Evolutionary conservation across 2,329 filamentous ascomycete genomes (phyloP).

Genomic region (Fusarium liriodendri): DNA sequence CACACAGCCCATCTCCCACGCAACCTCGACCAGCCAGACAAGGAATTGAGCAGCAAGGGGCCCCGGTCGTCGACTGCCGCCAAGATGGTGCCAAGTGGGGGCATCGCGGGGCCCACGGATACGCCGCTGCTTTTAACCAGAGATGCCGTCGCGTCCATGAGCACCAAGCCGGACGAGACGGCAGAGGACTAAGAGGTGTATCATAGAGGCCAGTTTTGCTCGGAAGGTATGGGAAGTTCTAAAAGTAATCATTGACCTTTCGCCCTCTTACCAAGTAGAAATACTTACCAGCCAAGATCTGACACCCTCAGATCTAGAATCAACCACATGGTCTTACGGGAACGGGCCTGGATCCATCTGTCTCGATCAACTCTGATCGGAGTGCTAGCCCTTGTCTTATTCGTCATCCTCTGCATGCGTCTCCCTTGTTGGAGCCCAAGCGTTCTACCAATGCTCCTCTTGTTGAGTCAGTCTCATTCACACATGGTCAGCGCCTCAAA

Average conservation of each 20-base stretch:
- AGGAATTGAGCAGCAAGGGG: conserved; percentile 12
- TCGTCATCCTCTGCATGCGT: conserved; percentile 15
- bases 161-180: conserved; percentile 32
- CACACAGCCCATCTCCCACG: conserved; percentile 6
- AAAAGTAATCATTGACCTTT: not conserved
- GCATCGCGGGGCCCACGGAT: conserved; percentile 25
- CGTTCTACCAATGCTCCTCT: not conserved
- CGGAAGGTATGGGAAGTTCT: not conserved
- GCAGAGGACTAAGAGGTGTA: conserved; percentile 19
- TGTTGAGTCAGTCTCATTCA: not conserved
- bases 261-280: not conserved
- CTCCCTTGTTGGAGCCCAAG: conserved; percentile 16
- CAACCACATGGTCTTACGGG: not conserved
- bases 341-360: conserved; percentile 10
- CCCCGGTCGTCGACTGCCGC: conserved; percentile 30
- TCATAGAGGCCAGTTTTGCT: not conserved
- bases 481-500: conserved; percentile 19
- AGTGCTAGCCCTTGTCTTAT: conserved; percentile 18
- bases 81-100: conserved; percentile 39
- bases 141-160: conserved; percentile 6
- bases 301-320: not conserved
- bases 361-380: conserved; percentile 5
- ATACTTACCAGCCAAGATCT: not conserved
- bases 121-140: conserved; percentile 33
- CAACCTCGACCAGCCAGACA: conserved; percentile 9